Evolutionary conservation across 768 basidiomycete genomes (phyloP).

Genomic region (Mycena filopes): DNA sequence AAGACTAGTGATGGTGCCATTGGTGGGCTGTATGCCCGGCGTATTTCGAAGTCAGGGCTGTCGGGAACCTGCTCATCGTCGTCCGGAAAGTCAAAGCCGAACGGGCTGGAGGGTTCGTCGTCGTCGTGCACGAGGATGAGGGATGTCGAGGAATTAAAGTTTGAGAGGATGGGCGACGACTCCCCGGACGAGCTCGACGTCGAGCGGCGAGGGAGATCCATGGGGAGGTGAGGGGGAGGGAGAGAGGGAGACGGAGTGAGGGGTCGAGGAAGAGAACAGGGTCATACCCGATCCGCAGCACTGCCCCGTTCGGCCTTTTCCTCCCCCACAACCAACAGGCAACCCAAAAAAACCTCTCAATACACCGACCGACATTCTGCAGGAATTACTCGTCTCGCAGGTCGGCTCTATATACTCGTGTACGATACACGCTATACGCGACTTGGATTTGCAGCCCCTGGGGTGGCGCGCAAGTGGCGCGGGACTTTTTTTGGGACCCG

Average conservation of each 20-base stretch:
- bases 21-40: constrained; percentile 57
- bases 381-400: too few relatives aligned
- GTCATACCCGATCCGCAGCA: too few relatives aligned
- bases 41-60: constrained; percentile 57
- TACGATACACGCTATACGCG: too few relatives aligned
- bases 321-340: too few relatives aligned
- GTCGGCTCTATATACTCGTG: too few relatives aligned
- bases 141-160: constrained; percentile 58
- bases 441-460: too few relatives aligned
- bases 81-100: constrained; percentile 50
- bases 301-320: too few relatives aligned
- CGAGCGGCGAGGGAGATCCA: constrained; percentile 31
- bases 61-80: constrained; percentile 62
- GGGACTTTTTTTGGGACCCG: too few relatives aligned
- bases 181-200: constrained; percentile 33
- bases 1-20: constrained; percentile 69
- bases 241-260: neutral
- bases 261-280: neutral
- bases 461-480: too few relatives aligned
- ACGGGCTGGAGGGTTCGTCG: constrained; percentile 54
- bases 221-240: neutral
- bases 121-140: constrained; percentile 72
- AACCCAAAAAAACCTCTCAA: too few relatives aligned
- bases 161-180: constrained; percentile 39
- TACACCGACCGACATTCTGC: too few relatives aligned